A percentile compares a stretch with the other conserved stretches of the same genome.
These are phyloP conservation scores for Jaminaea rosea DNA, from an alignment of 1,284 basidiomycete species.

Conservation along the genomic window DNA sequence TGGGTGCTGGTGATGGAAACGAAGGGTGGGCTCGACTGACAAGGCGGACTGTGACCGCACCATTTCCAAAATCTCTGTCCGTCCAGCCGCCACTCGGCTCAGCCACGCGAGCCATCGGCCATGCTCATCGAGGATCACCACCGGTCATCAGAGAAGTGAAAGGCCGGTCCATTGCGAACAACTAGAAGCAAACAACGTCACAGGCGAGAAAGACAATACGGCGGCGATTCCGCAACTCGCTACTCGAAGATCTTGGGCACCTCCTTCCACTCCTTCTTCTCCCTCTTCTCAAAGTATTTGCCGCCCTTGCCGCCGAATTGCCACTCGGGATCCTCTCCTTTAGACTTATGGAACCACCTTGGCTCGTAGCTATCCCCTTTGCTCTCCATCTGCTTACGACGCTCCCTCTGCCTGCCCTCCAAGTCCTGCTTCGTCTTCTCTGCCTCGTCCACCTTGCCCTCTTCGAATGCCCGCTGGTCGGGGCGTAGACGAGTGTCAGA, in stretches of 20 bases:
- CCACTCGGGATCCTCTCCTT: conserved; percentile 25
- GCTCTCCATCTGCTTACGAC: conserved; percentile 49
- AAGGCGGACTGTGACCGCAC: too few species aligned
- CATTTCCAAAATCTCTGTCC: too few species aligned
- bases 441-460: conserved; percentile 66
- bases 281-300: conserved; percentile 11
- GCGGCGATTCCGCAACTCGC: not conserved
- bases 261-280: conserved; percentile 1
- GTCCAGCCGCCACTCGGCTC: too few species aligned
- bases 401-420: conserved; percentile 55
- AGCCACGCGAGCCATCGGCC: too few species aligned
- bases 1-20: too few species aligned
- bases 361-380: conserved; percentile 17
- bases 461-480: conserved; percentile 76
- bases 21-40: too few species aligned
- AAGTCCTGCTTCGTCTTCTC: conserved; percentile 66
- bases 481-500: conserved; percentile 79
- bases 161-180: too few species aligned
- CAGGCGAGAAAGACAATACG: too few species aligned
- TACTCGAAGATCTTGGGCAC: conserved; percentile 3
- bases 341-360: conserved; percentile 38
- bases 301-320: conserved; percentile 29
- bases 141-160: too few species aligned
- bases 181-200: too few species aligned
- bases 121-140: too few species aligned